Percentiles rank a stretch among this genome's conserved stretches.
These are phyloP conservation scores for Stromatinia cepivora DNA, from an alignment of 2,329 filamentous ascomycete species.

Conservation along the genomic window DNA sequence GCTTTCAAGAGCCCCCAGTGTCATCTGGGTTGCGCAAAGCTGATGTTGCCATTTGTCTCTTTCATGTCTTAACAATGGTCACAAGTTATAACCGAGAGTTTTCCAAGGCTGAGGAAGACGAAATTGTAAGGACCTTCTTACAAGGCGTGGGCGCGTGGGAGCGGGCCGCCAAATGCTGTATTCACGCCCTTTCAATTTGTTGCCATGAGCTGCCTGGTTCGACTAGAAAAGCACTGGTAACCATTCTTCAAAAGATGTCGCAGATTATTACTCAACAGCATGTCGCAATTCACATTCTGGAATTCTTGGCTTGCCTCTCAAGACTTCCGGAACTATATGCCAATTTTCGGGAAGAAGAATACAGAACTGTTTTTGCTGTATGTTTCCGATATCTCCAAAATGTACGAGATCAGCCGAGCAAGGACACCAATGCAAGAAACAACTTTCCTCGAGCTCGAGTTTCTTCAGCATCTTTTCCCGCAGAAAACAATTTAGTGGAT, in stretches of 20 bases:
- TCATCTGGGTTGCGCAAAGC: conserved; percentile 80
- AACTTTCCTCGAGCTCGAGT: conserved; percentile 42
- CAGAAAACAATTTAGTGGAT: conserved; percentile 47
- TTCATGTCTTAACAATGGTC: conserved; percentile 82
- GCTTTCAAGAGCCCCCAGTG: conserved; percentile 77
- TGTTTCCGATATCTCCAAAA: conserved; percentile 93
- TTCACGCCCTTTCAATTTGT: conserved; percentile 91
- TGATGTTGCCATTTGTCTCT: conserved; percentile 85
- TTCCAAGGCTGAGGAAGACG: conserved; percentile 81
- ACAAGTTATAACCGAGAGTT: conserved; percentile 89
- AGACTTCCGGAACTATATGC: conserved; percentile 81
- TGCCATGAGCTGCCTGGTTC: conserved; percentile 91
- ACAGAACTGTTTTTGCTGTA: conserved; percentile 90
- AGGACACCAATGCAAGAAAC: conserved; percentile 40
- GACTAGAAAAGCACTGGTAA: conserved; percentile 80
- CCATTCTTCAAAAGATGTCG: conserved; percentile 88
- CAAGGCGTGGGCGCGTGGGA: conserved; percentile 82
- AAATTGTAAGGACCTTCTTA: conserved; percentile 83
- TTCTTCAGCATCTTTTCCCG: conserved; percentile 27
- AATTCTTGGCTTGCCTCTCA: conserved; percentile 89
- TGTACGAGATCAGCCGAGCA: conserved; percentile 63
- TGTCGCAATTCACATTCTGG: conserved; percentile 90
- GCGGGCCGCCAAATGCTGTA: conserved; percentile 85
- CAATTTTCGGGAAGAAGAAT: conserved; percentile 89
- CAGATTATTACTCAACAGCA: conserved; percentile 93